Percentiles rank a stretch among this genome's conserved stretches.
phyloP scores from a whole-genome alignment of 192 early-diverging fungal genomes.

The Entophlyctis luteolus region DNA sequence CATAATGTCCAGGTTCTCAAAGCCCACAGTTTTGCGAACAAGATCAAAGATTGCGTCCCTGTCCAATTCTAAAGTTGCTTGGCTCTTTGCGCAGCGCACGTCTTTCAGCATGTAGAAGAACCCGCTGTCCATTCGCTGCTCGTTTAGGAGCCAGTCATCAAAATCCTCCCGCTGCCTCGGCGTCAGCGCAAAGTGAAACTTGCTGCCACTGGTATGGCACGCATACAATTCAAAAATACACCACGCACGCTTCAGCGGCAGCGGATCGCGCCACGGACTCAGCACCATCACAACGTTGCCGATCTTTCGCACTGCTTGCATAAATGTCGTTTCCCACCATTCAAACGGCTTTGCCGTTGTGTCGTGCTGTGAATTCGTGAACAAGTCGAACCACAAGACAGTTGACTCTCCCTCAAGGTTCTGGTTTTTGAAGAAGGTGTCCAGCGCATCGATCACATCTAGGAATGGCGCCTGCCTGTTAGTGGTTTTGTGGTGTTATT shows the following conservation, averaged over 20 bases:
- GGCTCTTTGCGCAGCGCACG: neutral
- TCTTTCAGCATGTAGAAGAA: neutral
- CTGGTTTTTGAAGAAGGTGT: constrained; percentile 15
- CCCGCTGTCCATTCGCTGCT: neutral
- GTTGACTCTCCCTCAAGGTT: neutral
- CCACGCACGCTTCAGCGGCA: constrained; percentile 28
- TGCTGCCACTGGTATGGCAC: neutral
- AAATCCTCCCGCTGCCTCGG: neutral
- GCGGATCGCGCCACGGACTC: constrained; percentile 31
- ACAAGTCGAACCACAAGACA: constrained; percentile 32
- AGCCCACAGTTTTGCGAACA: neutral
- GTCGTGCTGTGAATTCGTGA: constrained; percentile 32
- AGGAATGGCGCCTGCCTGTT: constrained; percentile 25
- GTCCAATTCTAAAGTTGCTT: neutral
- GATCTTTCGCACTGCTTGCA: constrained; percentile 26
- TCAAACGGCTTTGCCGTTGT: constrained; percentile 10
- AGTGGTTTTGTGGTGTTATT: no score
- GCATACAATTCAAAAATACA: constrained; percentile 36
- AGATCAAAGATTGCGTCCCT: neutral
- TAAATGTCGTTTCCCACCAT: constrained; percentile 32
- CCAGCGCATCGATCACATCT: constrained; percentile 25
- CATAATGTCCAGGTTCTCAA: neutral
- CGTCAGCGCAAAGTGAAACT: constrained; percentile 14
- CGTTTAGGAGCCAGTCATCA: neutral
- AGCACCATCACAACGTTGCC: constrained; percentile 28